Evolutionary conservation across 2,329 filamentous ascomycete species (phyloP).

Genomic region (Alternaria hordeiaustralica): DNA sequence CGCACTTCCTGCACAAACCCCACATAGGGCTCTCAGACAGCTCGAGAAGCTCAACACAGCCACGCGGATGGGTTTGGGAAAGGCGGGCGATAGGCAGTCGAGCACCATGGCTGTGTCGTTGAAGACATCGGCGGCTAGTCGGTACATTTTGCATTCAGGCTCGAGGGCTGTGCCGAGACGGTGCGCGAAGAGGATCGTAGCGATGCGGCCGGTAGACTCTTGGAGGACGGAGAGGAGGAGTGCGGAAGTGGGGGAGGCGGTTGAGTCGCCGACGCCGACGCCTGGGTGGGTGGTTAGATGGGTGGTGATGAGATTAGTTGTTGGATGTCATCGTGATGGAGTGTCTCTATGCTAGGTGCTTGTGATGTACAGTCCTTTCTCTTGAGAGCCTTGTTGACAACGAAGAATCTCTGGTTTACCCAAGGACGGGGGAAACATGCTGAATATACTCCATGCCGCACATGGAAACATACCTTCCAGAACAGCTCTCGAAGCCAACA

Average conservation of each 20-base stretch:
- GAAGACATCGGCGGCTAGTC: constrained; percentile 84
- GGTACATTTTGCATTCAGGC: constrained; percentile 89
- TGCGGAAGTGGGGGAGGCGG: constrained; percentile 78
- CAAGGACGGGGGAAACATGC: not conserved
- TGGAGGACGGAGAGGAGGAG: constrained; percentile 83
- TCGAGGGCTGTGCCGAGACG: constrained; percentile 81
- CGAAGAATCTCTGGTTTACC: not conserved
- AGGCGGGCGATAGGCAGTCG: constrained; percentile 79
- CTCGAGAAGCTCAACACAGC: constrained; percentile 64
- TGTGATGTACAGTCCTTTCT: not conserved
- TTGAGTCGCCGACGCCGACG: constrained; percentile 83
- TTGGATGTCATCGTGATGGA: not conserved
- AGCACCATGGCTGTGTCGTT: constrained; percentile 87
- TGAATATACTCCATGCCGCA: not conserved
- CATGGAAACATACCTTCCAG: constrained; percentile 64
- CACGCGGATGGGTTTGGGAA: constrained; percentile 67
- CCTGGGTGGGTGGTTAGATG: constrained; percentile 49
- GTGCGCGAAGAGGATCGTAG: constrained; percentile 87
- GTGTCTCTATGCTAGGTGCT: not conserved
- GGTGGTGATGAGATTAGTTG: not conserved
- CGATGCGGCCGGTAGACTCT: constrained; percentile 79
- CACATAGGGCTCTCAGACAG: constrained; percentile 73
- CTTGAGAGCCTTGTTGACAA: not conserved
- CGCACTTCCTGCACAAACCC: constrained; percentile 85
- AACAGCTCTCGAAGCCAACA: constrained; percentile 82